Evolutionary conservation across 2,329 filamentous ascomycete species (phyloP).

Genomic region (Pestalotiopsis sp.): DNA sequence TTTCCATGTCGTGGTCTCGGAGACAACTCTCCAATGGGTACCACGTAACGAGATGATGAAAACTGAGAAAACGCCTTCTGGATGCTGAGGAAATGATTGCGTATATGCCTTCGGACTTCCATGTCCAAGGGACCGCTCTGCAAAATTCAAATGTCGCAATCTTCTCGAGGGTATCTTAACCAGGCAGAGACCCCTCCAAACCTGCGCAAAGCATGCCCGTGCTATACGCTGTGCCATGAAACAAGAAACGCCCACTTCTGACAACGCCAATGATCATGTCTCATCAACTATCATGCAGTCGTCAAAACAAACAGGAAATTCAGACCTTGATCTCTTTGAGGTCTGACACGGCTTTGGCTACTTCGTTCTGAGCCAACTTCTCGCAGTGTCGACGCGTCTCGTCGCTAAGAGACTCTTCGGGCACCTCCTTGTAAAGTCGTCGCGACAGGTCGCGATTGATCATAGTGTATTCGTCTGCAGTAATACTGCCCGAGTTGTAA

Average conservation of each 20-base stretch:
- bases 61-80: conserved; percentile 6
- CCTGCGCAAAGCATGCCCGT: conserved; percentile 22
- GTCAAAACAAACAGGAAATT: conserved; percentile 18
- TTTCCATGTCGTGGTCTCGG: background rate
- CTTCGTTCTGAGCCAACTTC: conserved; percentile 76
- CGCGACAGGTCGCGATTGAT: conserved; percentile 92
- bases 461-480: conserved; percentile 85
- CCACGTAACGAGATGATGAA: background rate
- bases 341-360: conserved; percentile 71
- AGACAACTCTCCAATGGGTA: background rate
- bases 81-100: background rate
- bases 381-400: conserved; percentile 73
- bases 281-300: conserved; percentile 16
- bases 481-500: conserved; percentile 79
- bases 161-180: conserved; percentile 26
- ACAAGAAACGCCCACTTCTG: conserved; percentile 16
- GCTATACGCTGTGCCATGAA: conserved; percentile 20
- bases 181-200: conserved; percentile 23
- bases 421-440: conserved; percentile 77
- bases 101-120: background rate
- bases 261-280: conserved; percentile 19
- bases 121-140: conserved; percentile 13
- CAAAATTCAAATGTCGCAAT: conserved; percentile 20
- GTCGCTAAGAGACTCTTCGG: conserved; percentile 62
- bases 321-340: conserved; percentile 35